Conservation (phyloP, 106 monocot species). For the Dendrobium chrysotoxum region DNA sequence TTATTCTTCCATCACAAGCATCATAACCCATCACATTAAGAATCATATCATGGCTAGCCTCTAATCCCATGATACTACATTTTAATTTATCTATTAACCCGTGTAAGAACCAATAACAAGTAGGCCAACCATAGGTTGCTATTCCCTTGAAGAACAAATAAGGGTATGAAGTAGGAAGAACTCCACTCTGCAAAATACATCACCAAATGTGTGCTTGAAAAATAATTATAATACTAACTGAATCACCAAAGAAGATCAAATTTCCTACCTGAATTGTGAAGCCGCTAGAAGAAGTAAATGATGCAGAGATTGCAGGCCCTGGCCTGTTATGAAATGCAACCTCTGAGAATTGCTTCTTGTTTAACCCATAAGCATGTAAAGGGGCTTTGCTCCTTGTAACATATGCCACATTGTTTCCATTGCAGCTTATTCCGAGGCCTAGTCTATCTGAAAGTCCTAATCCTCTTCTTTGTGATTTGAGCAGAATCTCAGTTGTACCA, state of each 20-base stretch:
- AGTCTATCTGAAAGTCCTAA: slow-evolving; percentile 22
- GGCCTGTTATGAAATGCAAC: slow-evolving; percentile 25
- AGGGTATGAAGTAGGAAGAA: slow-evolving; percentile 31
- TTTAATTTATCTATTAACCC: slow-evolving; percentile 31
- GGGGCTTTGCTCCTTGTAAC: slow-evolving; percentile 31
- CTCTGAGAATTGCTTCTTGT: slow-evolving; percentile 18
- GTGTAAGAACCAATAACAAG: slow-evolving; percentile 27
- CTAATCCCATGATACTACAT: slow-evolving; percentile 14
- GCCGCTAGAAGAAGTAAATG: slow-evolving; percentile 32
- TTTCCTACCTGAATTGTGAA: slow-evolving; percentile 34
- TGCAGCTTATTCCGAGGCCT: slow-evolving; percentile 30
- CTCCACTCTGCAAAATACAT: slow-evolving; percentile 21
- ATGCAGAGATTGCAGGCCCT: slow-evolving; percentile 32
- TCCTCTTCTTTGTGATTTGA: slow-evolving; percentile 23
- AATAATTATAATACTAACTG: not conserved
- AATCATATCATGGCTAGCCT: slow-evolving; percentile 17
- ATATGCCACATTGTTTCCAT: slow-evolving; percentile 43
- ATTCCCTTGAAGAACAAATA: slow-evolving; percentile 38
- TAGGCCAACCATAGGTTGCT: slow-evolving; percentile 29
- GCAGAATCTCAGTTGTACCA: slow-evolving; percentile 27
- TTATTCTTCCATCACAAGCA: slow-evolving; percentile 20
- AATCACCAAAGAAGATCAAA: not conserved
- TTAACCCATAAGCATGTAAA: slow-evolving; percentile 24
- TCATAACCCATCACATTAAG: slow-evolving; percentile 35
- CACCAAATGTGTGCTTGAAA: not conserved